Evolutionary conservation across 2,329 filamentous ascomycete species (phyloP).

Genomic region (Claviceps sp.): DNA sequence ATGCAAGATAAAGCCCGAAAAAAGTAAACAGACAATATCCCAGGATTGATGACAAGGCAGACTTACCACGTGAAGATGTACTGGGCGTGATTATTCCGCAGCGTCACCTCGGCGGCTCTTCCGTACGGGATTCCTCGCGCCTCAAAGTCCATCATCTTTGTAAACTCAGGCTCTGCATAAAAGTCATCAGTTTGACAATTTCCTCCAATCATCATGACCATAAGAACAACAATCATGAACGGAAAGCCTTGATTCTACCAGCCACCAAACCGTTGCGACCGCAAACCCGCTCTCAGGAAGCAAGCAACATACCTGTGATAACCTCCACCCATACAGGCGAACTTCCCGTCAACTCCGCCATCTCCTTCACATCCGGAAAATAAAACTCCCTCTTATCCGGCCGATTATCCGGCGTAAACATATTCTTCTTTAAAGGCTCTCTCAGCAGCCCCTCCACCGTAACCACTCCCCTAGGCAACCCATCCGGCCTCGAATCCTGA

Average conservation of each 20-base stretch:
- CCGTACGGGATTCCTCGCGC: slow-evolving; percentile 81
- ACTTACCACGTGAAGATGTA: slow-evolving; percentile 97
- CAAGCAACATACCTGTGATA: slow-evolving; percentile 59
- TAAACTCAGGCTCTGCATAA: slow-evolving; percentile 58
- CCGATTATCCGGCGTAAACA: slow-evolving; percentile 86
- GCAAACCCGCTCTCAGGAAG: too few species aligned
- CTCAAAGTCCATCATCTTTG: slow-evolving; percentile 63
- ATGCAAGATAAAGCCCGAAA: neutral
- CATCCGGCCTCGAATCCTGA: slow-evolving; percentile 51
- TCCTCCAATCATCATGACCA: neutral
- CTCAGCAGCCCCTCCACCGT: slow-evolving; percentile 72
- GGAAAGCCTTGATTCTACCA: neutral
- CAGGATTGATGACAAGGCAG: too few species aligned
- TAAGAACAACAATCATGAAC: neutral
- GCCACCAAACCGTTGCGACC: too few species aligned
- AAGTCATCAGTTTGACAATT: neutral
- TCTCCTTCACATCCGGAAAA: slow-evolving; percentile 86
- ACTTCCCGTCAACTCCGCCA: slow-evolving; percentile 70
- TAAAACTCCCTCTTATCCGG: slow-evolving; percentile 80
- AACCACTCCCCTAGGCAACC: slow-evolving; percentile 57
- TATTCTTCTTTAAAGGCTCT: slow-evolving; percentile 92
- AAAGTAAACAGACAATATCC: neutral
- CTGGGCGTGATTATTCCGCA: slow-evolving; percentile 93
- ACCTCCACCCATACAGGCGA: slow-evolving; percentile 92
- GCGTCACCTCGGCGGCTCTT: slow-evolving; percentile 73